phyloP scores from a whole-genome alignment of 2,329 filamentous ascomycete species.

The Xylaria sp. region DNA sequence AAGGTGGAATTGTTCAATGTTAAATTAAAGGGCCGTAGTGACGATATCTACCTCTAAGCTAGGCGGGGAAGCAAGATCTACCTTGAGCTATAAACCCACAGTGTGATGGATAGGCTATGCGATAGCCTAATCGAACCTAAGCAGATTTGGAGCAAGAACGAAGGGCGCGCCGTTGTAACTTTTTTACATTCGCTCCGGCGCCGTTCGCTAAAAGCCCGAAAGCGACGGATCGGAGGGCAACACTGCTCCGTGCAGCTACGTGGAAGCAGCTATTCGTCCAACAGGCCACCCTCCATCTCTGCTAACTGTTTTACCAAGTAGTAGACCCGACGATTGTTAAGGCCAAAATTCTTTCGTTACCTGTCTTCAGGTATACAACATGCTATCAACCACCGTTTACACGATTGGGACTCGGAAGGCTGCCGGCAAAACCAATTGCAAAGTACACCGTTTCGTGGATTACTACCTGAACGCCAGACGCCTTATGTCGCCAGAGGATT shows the following conservation, averaged over 20 bases:
- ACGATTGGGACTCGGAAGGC: not conserved
- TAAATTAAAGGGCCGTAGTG: not conserved
- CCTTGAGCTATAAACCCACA: not conserved
- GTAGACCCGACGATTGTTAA: not conserved
- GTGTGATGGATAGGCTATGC: too few species aligned
- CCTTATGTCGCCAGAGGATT: slow-evolving; percentile 16
- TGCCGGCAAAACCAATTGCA: slow-evolving; percentile 9
- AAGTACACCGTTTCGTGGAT: slow-evolving; percentile 17
- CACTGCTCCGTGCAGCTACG: not conserved
- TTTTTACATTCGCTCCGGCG: not conserved
- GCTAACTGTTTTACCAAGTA: not conserved
- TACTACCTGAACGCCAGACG: slow-evolving; percentile 25
- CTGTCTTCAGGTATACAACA: slow-evolving; percentile 1
- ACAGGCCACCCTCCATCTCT: not conserved
- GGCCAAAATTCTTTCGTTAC: slow-evolving; percentile 2
- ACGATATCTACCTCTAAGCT: not conserved
- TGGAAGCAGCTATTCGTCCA: not conserved
- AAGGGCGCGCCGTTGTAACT: too few species aligned
- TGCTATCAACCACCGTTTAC: slow-evolving; percentile 5
- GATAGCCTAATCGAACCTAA: too few species aligned
- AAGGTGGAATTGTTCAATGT: not conserved
- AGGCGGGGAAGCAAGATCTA: too few species aligned
- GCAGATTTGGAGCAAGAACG: too few species aligned
- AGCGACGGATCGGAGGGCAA: not conserved
- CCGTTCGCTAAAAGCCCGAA: not conserved